These are phyloP conservation scores for Daedaleopsis sinensis DNA, from an alignment of 768 basidiomycete species.

Conservation along the genomic window DNA sequence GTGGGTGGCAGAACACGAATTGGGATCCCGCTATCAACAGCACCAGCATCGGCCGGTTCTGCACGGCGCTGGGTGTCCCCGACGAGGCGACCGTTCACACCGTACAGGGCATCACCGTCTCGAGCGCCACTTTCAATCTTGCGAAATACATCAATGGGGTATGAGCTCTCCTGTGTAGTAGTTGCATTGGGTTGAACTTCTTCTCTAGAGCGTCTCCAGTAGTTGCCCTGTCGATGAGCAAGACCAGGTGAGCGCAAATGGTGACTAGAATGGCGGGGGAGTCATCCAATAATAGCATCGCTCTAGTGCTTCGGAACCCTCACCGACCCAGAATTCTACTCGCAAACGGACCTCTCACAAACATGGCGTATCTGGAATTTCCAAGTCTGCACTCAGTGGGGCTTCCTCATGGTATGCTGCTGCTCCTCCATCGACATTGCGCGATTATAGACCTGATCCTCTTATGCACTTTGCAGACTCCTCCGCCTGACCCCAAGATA, in stretches of 20 bases:
- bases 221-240: conserved; percentile 41
- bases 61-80: conserved; percentile 45
- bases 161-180: conserved; percentile 9
- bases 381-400: conserved; percentile 92
- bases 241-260: conserved; percentile 48
- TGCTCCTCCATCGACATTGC: background rate
- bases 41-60: conserved; percentile 67
- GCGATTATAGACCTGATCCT: background rate
- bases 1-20: conserved; percentile 79
- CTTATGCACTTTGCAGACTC: conserved; percentile 49
- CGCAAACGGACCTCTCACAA: conserved; percentile 59
- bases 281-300: background rate
- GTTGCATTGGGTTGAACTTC: conserved; percentile 10
- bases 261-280: background rate
- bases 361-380: conserved; percentile 89
- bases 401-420: conserved; percentile 27
- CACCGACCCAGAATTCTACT: conserved; percentile 63
- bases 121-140: conserved; percentile 68
- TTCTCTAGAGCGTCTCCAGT: background rate
- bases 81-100: conserved; percentile 31
- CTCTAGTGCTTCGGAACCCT: conserved; percentile 85
- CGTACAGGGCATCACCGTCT: conserved; percentile 44
- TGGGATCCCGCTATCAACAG: conserved; percentile 81
- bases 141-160: conserved; percentile 78
- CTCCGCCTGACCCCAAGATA: conserved; percentile 66